These are phyloP conservation scores for Colletotrichum simmondsii DNA, from an alignment of 2,329 filamentous ascomycete species.

Conservation along the genomic window DNA sequence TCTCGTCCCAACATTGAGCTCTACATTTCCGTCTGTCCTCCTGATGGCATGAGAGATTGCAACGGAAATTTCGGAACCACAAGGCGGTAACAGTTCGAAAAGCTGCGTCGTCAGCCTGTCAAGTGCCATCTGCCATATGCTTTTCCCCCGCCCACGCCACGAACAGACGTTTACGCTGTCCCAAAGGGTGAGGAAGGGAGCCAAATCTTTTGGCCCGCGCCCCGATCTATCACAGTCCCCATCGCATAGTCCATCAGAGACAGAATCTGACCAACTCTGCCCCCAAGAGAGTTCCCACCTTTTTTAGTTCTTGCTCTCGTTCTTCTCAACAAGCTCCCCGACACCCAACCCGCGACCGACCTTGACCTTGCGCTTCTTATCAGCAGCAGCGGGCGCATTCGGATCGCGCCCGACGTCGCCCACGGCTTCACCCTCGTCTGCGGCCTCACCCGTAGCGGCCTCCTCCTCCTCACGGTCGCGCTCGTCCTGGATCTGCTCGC, in stretches of 20 bases:
- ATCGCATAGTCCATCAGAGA: too few species aligned
- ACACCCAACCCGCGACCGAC: constrained; percentile 85
- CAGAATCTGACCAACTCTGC: not conserved
- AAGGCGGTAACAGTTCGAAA: not conserved
- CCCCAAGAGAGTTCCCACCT: not conserved
- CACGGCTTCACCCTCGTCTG: constrained; percentile 77
- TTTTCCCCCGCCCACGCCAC: not conserved
- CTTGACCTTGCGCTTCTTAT: constrained; percentile 84
- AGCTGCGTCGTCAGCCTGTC: not conserved
- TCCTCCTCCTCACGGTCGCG: constrained; percentile 55
- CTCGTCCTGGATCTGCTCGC: constrained; percentile 57
- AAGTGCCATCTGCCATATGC: not conserved
- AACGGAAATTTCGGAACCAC: too few species aligned
- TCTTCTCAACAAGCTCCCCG: constrained; percentile 79
- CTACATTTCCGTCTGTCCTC: not conserved
- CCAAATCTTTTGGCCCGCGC: too few species aligned
- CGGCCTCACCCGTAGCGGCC: constrained; percentile 44
- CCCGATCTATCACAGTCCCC: too few species aligned
- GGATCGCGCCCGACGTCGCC: constrained; percentile 71
- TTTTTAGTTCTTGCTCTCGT: constrained; percentile 63
- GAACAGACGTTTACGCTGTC: too few species aligned
- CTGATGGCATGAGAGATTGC: not conserved
- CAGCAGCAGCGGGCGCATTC: constrained; percentile 46
- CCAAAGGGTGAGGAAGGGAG: too few species aligned
- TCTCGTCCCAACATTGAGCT: not conserved